Evolutionary conservation across 2,329 filamentous ascomycete species (phyloP), one percentile per base, ranked within the genome.

Genomic region (Trichoderma sp.): DNA sequence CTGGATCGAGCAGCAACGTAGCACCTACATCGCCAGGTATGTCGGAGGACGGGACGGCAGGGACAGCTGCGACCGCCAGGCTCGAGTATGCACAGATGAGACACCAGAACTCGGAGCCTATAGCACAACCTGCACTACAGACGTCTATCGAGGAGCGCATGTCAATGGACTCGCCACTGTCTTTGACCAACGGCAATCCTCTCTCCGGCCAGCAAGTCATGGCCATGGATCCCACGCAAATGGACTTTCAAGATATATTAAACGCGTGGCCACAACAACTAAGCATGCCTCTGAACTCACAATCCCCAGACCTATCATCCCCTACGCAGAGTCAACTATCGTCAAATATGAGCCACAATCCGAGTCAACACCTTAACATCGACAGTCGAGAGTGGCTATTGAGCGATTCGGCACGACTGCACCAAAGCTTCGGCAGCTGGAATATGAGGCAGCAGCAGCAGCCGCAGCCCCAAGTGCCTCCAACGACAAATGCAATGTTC

Each of bases 321-420:
- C 29, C 49, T 14, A 24, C 49, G 6, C 69, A 53, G 27, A 71
- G 37, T 70, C 68, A 47, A 37, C 72, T 58, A 55, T 53, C 27
- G 29, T 71, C 63, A 29, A 72, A 47, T 64, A 64, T 40, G 77
- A 74, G 68, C 70, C 72, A 68, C 78, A 29, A 31, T 37, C 19
- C 72, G 47, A 74, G 53, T 59, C 76, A 69, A 68, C 75, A 68
- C 19, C 68, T 75, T 71, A 77, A 78, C 6, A 78, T 88, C 56
- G 86, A 87, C 70, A 83, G 83, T 10, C 83, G 86, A 70, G 85
- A 88, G 49, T 89, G 85, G 85, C 86, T 87, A 72, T 76, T 88
- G 24, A 87, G 83, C 65, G 87, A 88, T 70, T 83, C 86, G 21
- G 85, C 84, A 31, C 85, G 82, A 70, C 88, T 86, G 85, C 85